Evolutionary conservation across 2,329 filamentous ascomycete species (phyloP).

Genomic region (Penicillium aurantiogriseum): DNA sequence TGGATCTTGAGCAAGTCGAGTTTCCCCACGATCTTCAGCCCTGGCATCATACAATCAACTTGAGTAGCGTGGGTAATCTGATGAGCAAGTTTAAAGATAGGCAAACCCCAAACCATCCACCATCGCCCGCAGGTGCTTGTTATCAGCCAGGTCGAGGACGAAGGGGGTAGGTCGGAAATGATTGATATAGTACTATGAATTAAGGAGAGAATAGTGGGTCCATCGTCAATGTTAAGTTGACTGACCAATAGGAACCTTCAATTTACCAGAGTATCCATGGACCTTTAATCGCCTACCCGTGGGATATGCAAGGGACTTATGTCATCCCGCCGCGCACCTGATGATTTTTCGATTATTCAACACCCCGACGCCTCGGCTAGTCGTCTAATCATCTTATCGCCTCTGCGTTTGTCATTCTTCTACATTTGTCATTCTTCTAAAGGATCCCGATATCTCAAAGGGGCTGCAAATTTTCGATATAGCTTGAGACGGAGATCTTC

Average conservation of each 20-base stretch:
- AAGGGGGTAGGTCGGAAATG: too few relatives aligned
- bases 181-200: neutral
- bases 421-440: neutral
- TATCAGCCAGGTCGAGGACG: too few relatives aligned
- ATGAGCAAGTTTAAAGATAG: too few relatives aligned
- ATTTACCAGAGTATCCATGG: neutral
- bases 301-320: neutral
- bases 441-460: neutral
- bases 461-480: neutral
- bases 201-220: neutral
- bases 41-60: too few relatives aligned
- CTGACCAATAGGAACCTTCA: neutral
- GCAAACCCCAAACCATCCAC: too few relatives aligned
- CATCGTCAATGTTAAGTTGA: neutral
- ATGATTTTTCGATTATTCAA: constrained; percentile 7
- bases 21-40: too few relatives aligned
- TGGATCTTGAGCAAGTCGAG: too few relatives aligned
- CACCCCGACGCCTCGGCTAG: neutral
- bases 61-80: too few relatives aligned
- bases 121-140: too few relatives aligned
- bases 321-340: neutral
- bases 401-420: neutral
- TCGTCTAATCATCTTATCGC: neutral
- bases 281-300: neutral
- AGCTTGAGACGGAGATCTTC: neutral